Percentiles rank a stretch among this genome's conserved stretches.
phyloP scores from a whole-genome alignment of 805 yeast genomes.

The Yamadazyma kitorensis region DNA sequence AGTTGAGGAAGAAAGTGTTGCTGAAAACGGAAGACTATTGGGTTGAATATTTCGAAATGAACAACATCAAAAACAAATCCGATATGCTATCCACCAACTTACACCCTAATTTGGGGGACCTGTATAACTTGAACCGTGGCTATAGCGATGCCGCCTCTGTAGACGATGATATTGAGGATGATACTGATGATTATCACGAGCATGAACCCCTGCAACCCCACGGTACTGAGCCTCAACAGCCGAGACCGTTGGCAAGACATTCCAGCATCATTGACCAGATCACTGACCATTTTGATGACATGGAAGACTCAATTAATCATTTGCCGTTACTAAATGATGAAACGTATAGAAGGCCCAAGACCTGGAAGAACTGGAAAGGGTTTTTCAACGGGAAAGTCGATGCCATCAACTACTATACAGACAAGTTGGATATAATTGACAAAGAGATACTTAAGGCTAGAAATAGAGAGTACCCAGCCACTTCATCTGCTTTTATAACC shows the following conservation, averaged over 20 bases:
- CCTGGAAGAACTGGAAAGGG: conserved; percentile 60
- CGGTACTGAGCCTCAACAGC: no score
- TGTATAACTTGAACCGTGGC: conserved; percentile 22
- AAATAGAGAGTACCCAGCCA: conserved; percentile 67
- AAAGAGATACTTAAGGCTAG: conserved; percentile 66
- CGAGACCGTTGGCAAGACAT: conserved; percentile 5
- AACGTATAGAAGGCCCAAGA: conserved; percentile 51
- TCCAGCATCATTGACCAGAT: conserved; percentile 23
- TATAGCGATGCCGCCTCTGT: no score
- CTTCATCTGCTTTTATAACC: conserved; percentile 90
- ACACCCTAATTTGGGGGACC: conserved; percentile 28
- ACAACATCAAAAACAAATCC: conserved; percentile 25
- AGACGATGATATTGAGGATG: background rate
- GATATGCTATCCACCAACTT: conserved; percentile 28
- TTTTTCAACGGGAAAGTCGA: conserved; percentile 69
- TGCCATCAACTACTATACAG: conserved; percentile 74
- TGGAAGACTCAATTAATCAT: conserved; percentile 11
- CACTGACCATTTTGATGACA: conserved; percentile 5
- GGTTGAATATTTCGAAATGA: conserved; percentile 58
- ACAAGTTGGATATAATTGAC: conserved; percentile 67
- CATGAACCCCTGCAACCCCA: background rate
- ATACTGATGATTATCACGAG: background rate
- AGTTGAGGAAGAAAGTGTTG: conserved; percentile 52
- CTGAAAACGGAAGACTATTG: conserved; percentile 64
- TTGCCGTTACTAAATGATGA: conserved; percentile 27